Percentiles rank a stretch among this genome's conserved stretches.
These are phyloP conservation scores for Dipteronia dyeriana DNA, from an alignment of 345 rosid species.

Conservation along the genomic window DNA sequence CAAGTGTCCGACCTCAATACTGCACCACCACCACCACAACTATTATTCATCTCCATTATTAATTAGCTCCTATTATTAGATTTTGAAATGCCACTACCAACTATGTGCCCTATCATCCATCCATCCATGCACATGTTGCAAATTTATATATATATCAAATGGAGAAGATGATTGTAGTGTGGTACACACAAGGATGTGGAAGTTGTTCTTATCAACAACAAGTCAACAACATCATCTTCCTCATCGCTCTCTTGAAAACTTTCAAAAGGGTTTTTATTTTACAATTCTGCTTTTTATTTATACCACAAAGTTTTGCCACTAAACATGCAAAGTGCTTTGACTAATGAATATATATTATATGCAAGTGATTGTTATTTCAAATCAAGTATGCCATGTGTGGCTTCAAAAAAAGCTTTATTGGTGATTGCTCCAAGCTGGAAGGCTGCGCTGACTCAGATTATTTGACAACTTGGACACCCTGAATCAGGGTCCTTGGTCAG, in stretches of 20 bases:
- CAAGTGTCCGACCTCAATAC: constrained; percentile 31
- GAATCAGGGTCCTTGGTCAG: not conserved
- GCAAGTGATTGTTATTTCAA: not conserved
- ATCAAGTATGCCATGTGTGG: constrained; percentile 7
- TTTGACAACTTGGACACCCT: constrained; percentile 10
- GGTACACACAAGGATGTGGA: constrained; percentile 2
- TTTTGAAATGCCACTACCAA: not conserved
- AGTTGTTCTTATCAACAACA: constrained; percentile 4
- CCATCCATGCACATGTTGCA: not conserved
- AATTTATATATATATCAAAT: not conserved
- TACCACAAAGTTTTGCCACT: constrained; percentile 10
- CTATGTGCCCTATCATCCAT: not conserved
- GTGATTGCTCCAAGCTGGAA: constrained; percentile 10
- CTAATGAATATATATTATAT: not conserved
- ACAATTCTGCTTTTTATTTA: not conserved
- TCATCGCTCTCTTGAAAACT: not conserved
- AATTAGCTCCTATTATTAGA: not conserved
- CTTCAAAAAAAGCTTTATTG: not conserved
- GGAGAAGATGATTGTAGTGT: constrained; percentile 1
- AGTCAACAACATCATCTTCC: not conserved
- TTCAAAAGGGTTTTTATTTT: not conserved
- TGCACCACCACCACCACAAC: not conserved
- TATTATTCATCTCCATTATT: not conserved
- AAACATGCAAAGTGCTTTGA: constrained; percentile 6
- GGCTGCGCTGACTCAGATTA: constrained; percentile 17